phyloP scores from a whole-genome alignment of 345 rosid genomes.

The Noccaea caerulescens region DNA sequence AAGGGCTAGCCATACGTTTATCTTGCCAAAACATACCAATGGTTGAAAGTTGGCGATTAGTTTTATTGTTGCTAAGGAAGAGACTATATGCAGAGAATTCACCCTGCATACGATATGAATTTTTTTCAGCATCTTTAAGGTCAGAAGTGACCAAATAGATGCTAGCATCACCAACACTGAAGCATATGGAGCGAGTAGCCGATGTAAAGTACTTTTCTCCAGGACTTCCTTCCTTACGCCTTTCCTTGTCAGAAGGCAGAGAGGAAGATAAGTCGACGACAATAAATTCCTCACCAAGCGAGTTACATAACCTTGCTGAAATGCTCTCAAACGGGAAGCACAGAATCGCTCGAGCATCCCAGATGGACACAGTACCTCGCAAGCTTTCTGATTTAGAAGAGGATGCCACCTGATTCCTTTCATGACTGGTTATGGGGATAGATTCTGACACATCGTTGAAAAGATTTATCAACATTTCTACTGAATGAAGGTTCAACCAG shows the following conservation, averaged over 20 bases:
- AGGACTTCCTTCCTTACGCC: constrained; percentile 44
- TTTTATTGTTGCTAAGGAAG: constrained; percentile 54
- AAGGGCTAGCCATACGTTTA: constrained; percentile 59
- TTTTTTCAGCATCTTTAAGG: constrained; percentile 44
- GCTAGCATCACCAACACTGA: constrained; percentile 60
- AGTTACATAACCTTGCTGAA: constrained; percentile 45
- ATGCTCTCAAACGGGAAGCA: constrained; percentile 68
- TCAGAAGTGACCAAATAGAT: constrained; percentile 63
- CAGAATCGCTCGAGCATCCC: constrained; percentile 68
- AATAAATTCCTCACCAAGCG: constrained; percentile 66
- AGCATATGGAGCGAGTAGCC: constrained; percentile 54
- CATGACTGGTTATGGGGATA: constrained; percentile 42
- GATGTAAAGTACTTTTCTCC: constrained; percentile 50
- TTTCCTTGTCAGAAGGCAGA: constrained; percentile 43
- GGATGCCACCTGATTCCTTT: constrained; percentile 38
- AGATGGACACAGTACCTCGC: constrained; percentile 59
- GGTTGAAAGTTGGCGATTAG: constrained; percentile 53
- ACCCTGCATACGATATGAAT: constrained; percentile 38
- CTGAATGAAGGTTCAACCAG: constrained; percentile 72
- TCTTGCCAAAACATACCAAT: constrained; percentile 86
- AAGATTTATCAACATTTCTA: constrained; percentile 59
- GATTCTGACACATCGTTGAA: constrained; percentile 55
- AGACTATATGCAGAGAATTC: constrained; percentile 58
- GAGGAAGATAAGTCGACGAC: constrained; percentile 66
- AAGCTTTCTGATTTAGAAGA: constrained; percentile 55